phyloP scores from a whole-genome alignment of 345 rosid genomes.

The Carallia brachiata region DNA sequence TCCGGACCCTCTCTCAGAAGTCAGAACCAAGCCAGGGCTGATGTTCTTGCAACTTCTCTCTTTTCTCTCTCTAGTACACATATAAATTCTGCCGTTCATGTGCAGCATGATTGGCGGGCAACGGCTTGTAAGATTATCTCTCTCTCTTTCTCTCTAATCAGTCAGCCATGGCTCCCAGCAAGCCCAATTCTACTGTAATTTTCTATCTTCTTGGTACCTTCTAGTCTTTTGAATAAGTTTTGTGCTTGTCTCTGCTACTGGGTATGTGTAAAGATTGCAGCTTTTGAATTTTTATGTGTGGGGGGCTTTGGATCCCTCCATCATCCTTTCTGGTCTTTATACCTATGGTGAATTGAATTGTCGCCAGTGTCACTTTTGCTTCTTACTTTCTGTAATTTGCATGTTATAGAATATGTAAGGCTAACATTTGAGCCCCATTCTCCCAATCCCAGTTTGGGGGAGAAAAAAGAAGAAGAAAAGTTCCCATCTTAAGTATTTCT shows the following conservation, averaged over 20 bases:
- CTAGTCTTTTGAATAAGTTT: neutral
- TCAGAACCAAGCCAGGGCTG: too few species aligned
- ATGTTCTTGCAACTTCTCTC: neutral
- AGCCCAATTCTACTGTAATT: constrained; percentile 48
- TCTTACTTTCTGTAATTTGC: too few species aligned
- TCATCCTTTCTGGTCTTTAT: too few species aligned
- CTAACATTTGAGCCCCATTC: neutral
- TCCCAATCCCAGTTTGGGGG: too few species aligned
- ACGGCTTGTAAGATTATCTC: constrained; percentile 7
- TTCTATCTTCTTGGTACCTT: constrained; percentile 7
- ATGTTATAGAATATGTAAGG: too few species aligned
- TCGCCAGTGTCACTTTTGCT: too few species aligned
- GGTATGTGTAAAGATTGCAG: neutral
- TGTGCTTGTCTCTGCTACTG: neutral
- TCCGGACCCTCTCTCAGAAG: neutral
- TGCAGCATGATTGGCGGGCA: neutral
- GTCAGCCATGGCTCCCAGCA: constrained; percentile 50
- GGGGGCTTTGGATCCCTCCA: too few species aligned
- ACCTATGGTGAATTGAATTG: too few species aligned
- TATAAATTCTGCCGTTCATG: neutral
- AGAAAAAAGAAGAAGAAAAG: neutral
- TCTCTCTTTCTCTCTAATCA: neutral
- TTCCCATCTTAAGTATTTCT: neutral
- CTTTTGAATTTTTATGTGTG: too few species aligned
- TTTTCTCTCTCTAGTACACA: neutral